Conservation (phyloP, 2,329 filamentous ascomycete species). For the Colletotrichum sp. region DNA sequence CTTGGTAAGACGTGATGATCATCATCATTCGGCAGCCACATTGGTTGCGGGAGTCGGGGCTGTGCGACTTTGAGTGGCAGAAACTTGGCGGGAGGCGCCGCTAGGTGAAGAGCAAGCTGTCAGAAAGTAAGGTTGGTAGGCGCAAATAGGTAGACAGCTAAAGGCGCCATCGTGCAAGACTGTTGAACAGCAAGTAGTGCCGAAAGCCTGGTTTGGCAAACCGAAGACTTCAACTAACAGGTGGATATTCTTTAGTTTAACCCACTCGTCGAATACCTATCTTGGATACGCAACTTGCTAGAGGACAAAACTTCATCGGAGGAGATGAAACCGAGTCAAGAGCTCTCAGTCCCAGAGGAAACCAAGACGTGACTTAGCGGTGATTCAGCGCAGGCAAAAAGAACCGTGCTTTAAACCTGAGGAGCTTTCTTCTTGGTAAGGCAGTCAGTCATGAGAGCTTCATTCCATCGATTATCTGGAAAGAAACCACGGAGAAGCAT, state of each 20-base stretch:
- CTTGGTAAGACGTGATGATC: neutral
- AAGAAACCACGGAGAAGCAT: neutral
- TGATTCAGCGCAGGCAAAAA: neutral
- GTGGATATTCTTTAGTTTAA: neutral
- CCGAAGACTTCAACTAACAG: neutral
- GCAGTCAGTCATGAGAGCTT: neutral
- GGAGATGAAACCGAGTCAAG: neutral
- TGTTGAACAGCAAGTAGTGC: neutral
- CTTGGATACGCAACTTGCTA: neutral
- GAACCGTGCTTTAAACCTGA: neutral
- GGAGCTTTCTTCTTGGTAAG: neutral
- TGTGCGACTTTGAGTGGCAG: constrained; percentile 7
- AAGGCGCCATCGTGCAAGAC: neutral
- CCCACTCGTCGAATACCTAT: neutral
- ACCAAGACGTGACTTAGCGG: neutral
- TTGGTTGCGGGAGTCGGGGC: neutral
- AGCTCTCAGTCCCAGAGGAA: neutral
- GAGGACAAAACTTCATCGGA: neutral
- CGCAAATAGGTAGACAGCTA: neutral
- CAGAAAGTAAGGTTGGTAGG: neutral
- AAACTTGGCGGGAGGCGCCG: neutral
- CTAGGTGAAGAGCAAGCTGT: neutral
- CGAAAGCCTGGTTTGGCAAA: neutral
- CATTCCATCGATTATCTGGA: neutral
- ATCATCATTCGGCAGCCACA: neutral